Evolutionary conservation across 208 protist species (phyloP).

Genomic region (Trypanosoma vivax): DNA sequence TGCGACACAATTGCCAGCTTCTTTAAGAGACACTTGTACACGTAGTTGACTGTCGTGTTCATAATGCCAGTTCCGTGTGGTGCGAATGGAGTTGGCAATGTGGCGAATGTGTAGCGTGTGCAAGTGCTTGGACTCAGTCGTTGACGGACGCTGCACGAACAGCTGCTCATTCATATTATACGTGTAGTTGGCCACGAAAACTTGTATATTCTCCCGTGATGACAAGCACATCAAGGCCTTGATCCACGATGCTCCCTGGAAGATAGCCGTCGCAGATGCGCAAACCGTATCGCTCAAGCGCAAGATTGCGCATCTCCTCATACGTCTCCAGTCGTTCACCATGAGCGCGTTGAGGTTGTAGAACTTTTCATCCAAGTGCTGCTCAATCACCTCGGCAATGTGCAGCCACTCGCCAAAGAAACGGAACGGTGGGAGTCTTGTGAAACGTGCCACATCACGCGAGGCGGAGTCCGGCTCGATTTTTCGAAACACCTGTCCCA

Average conservation of each 20-base stretch:
- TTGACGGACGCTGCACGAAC: constrained; percentile 87
- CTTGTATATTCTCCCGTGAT: constrained; percentile 97
- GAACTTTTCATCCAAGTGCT: constrained; percentile 94
- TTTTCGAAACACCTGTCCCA: constrained; percentile 35
- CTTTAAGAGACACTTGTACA: constrained; percentile 92
- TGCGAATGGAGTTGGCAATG: constrained; percentile 96
- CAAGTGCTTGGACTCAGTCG: constrained; percentile 86
- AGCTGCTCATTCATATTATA: constrained; percentile 98
- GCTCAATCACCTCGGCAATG: constrained; percentile 62
- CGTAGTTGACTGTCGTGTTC: constrained; percentile 97
- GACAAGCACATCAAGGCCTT: constrained; percentile 95
- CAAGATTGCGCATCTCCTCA: constrained; percentile 94
- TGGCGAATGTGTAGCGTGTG: constrained; percentile 95
- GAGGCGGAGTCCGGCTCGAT: not conserved
- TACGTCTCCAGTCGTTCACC: constrained; percentile 95
- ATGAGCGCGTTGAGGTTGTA: constrained; percentile 96
- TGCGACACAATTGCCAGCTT: constrained; percentile 94
- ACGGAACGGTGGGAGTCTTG: constrained; percentile 69
- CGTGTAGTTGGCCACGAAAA: constrained; percentile 95
- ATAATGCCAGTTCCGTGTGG: constrained; percentile 97
- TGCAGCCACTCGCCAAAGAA: constrained; percentile 83
- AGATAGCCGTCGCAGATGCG: constrained; percentile 86
- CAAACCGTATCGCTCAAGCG: constrained; percentile 88
- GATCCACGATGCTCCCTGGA: constrained; percentile 90
- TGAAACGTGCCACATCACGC: constrained; percentile 71